phyloP scores from a whole-genome alignment of 148 eudicot genomes.

The Cornus kousa region DNA sequence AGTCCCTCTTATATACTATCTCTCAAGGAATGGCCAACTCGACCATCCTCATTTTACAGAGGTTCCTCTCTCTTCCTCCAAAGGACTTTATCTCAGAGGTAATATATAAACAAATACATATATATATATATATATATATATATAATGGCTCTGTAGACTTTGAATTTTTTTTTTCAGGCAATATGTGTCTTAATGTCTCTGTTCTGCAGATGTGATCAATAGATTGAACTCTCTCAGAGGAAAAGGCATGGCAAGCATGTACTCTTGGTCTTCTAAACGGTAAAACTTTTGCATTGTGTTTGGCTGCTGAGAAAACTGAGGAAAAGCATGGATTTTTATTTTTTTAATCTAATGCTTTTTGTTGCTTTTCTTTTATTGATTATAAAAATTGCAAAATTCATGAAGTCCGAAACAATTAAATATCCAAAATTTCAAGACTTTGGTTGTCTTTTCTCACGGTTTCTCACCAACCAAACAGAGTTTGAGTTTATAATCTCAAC shows the following conservation, averaged over 20 bases:
- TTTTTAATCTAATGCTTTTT: too few relatives aligned
- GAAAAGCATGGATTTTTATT: not conserved
- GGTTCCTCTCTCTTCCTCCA: slow-evolving; percentile 38
- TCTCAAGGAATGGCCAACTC: slow-evolving; percentile 39
- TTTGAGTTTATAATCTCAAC: not conserved
- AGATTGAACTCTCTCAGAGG: slow-evolving; percentile 28
- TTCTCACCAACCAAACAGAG: not conserved
- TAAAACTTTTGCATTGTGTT: not conserved
- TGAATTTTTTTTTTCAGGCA: too few relatives aligned
- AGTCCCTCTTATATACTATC: slow-evolving; percentile 36
- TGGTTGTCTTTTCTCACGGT: not conserved
- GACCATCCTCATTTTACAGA: slow-evolving; percentile 48
- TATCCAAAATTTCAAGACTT: not conserved
- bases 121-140: not conserved
- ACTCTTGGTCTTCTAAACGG: slow-evolving; percentile 36
- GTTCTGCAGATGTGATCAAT: slow-evolving; percentile 22
- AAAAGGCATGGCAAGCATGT: slow-evolving; percentile 29
- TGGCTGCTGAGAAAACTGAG: not conserved
- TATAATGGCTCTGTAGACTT: not conserved
- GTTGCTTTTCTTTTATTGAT: not conserved
- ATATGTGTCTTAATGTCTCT: not conserved
- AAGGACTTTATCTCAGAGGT: slow-evolving; percentile 42
- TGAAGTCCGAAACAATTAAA: not conserved
- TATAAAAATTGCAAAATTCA: not conserved
- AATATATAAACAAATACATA: not conserved